These are phyloP conservation scores for Cordyceps cateniannulata DNA, from an alignment of 2,329 filamentous ascomycete species.

Conservation along the genomic window DNA sequence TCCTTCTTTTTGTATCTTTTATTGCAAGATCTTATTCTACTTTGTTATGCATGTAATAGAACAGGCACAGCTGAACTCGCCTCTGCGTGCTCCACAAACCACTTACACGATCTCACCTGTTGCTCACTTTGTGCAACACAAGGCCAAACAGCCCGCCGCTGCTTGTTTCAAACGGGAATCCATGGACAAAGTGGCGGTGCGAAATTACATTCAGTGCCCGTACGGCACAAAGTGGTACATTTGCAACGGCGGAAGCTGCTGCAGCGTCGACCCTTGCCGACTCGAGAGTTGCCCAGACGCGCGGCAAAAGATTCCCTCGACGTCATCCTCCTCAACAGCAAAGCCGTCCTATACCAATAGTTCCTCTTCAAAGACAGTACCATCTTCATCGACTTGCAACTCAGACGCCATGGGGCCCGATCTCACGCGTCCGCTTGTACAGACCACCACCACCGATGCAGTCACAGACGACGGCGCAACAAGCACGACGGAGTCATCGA, in stretches of 20 bases:
- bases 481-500: neutral
- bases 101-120: constrained; percentile 6
- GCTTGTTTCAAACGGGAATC: neutral
- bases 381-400: neutral
- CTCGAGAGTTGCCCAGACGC: constrained; percentile 24
- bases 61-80: neutral
- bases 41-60: neutral
- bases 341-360: neutral
- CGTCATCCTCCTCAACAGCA: neutral
- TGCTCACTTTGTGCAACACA: neutral
- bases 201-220: constrained; percentile 21
- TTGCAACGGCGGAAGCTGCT: constrained; percentile 40
- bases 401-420: neutral
- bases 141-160: neutral
- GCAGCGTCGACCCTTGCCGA: constrained; percentile 36
- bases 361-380: neutral
- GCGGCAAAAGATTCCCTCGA: neutral
- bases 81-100: neutral
- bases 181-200: neutral
- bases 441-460: neutral
- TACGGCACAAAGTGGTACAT: constrained; percentile 28
- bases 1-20: neutral
- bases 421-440: neutral
- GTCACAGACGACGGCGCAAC: neutral
- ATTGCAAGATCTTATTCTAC: neutral